These are phyloP conservation scores for Phyllosticta citriasiana DNA, from an alignment of 2,329 filamentous ascomycete genomes.

Conservation along the genomic window DNA sequence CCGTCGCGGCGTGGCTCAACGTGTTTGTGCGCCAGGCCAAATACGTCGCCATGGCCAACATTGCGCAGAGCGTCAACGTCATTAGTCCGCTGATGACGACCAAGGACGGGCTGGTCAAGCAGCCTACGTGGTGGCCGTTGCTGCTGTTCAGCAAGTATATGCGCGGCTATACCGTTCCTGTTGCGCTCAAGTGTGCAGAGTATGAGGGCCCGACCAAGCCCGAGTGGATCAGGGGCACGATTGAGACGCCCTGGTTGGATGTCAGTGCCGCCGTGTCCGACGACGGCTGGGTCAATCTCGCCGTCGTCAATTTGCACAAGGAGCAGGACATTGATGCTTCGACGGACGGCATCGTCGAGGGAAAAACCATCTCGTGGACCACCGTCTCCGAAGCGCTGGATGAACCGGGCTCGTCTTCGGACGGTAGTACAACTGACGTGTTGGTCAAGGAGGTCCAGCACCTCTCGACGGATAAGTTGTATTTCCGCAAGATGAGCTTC, in stretches of 20 bases:
- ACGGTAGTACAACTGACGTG: neutral
- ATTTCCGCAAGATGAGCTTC: constrained; percentile 60
- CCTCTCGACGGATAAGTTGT: constrained; percentile 52
- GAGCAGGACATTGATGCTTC: constrained; percentile 49
- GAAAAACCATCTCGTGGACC: constrained; percentile 19
- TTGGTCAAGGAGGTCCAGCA: constrained; percentile 50
- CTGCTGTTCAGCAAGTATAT: constrained; percentile 61
- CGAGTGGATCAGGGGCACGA: constrained; percentile 52
- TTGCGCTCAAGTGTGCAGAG: constrained; percentile 52
- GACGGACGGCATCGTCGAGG: constrained; percentile 43
- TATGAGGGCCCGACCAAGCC: constrained; percentile 61
- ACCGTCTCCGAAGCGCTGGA: constrained; percentile 47
- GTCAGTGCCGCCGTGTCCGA: constrained; percentile 52
- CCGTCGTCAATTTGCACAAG: constrained; percentile 62
- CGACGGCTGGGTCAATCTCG: constrained; percentile 53
- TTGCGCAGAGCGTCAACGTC: constrained; percentile 70
- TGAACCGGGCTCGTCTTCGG: constrained; percentile 40
- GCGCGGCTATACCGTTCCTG: constrained; percentile 59
- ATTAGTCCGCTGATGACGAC: constrained; percentile 69
- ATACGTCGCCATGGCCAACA: constrained; percentile 67
- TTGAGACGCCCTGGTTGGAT: constrained; percentile 62
- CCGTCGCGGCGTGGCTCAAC: constrained; percentile 67
- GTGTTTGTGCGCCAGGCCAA: constrained; percentile 64
- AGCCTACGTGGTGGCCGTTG: constrained; percentile 68
- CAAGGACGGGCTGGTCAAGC: constrained; percentile 52